Base-by-base conservation (phyloP, 2,329 filamentous ascomycete species). In the Xylariomycetidae sp. region DNA sequence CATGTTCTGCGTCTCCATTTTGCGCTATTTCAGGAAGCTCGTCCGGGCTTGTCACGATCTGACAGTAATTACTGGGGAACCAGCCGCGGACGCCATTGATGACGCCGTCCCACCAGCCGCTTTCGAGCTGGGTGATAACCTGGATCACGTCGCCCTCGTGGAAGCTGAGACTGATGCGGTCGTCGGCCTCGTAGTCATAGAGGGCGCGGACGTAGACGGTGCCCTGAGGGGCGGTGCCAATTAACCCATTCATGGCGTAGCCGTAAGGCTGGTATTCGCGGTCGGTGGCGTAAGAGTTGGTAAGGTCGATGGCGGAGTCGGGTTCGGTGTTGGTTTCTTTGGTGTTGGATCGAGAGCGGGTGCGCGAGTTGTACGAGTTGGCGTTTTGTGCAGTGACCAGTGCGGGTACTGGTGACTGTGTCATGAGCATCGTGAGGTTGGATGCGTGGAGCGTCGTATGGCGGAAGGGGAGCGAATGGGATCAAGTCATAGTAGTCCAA, bases 51-150 rank as follows among this genome's bases (percentile, higher is more conserved):
- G 79, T 76, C 50, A 96, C 83, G 43, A 92, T 79, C 46, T 87
- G 81, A 66, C 92, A 96, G 65, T 98, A 98, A 61, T 98, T 98
- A 70, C 90, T 96, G 23, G 92, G 92, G 60, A 98, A 98, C 92
- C 92, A 98, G 58, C 92, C 92, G 57, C 92, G 82, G 48, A 95
- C 85, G 38, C 89, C 87, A 54, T 95, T 92, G 58, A 98, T 95
- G 35, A 98, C 87, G 30, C 92, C 92, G 65, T 98, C 92, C 92
- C 92, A 98, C 92, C 92, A 98, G 36, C 92, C 92, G 53, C 89
- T 96, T 61, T 98, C 92, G 37, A 96, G 73, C 64, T 95, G 90
- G 33, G 92, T 98, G 52, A 98, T 90, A 50, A 98, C 92, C 65
- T 96, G 90, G 52, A 98, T 98, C 48, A 96, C 80, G 64, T 98